Evolutionary conservation across 202 grass and related monocot species (phyloP), one percentile per base, ranked within the genome.

Genomic region (Zoysia matrella): DNA sequence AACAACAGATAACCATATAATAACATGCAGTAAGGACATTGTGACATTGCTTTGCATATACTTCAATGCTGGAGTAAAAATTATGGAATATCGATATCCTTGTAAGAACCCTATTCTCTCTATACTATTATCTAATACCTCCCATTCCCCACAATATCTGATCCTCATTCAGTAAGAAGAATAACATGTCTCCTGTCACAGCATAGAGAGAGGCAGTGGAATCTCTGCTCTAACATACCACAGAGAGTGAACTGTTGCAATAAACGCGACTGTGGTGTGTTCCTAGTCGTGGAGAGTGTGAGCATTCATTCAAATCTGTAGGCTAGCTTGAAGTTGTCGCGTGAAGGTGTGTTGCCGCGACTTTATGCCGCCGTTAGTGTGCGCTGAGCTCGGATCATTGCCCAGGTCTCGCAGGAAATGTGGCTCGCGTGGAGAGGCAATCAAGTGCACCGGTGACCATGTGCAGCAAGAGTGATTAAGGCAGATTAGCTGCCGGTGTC

Each of bases 1-100:
- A 81, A 84, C 18, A 72, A 80, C 51, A 88, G 1, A 67, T 39
- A 83, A 63, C 15, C 54, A 14, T 52, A 47, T 6, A 18, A 73
- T 40, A 56, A 54, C 11, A 83, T 75, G 15, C 47, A 64, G 72
- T 62, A 49, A 90, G 36, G 61, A 30, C 55, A 58, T 58, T 5
- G 54, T 57, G 54, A 16, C 14, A 63, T 5, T 40, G 67, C 73
- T 78, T 54, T 72, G 51, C 10, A 52, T n/a, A 75, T 52, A 85
- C 73, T 57, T 16, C 4, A 57, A 55, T 58, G 14, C 78, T 78
- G 9, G 48, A 60, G 36, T 6, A 72, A 72, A 63, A 11, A 22
- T 47, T 55, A 65, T 47, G 62, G 11, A 11, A 82, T 65, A 18
- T 52, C 40, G 22, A 22, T 22, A 22, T 22, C 53, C 56, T 70